Percentiles rank a stretch among this genome's conserved stretches.
Evolutionary conservation across 2,329 filamentous ascomycete species (phyloP).

Genomic region (Tricladium varicosporioides): DNA sequence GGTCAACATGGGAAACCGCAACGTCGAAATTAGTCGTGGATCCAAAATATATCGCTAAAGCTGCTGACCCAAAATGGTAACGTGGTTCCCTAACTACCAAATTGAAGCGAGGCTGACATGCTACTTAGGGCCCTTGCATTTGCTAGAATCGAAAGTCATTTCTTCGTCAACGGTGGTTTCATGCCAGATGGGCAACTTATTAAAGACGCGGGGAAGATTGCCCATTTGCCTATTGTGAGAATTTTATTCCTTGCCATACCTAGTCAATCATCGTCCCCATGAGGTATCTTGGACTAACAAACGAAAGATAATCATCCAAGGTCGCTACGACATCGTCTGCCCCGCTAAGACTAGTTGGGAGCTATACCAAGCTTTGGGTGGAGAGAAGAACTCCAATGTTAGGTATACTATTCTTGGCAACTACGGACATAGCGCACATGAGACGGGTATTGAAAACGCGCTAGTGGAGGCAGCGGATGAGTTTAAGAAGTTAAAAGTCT

Average conservation of each 20-base stretch:
- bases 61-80: constrained; percentile 29
- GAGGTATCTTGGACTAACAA: too few species aligned
- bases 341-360: constrained; percentile 43
- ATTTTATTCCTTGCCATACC: too few species aligned
- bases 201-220: constrained; percentile 29
- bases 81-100: neutral
- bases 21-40: constrained; percentile 31
- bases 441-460: constrained; percentile 25
- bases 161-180: constrained; percentile 41
- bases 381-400: constrained; percentile 26
- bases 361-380: constrained; percentile 39
- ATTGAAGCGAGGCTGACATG: too few species aligned
- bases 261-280: too few species aligned
- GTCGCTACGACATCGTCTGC: constrained; percentile 46
- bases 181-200: constrained; percentile 41
- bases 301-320: constrained; percentile 39
- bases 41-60: constrained; percentile 29
- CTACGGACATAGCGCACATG: constrained; percentile 32
- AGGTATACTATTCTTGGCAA: constrained; percentile 29
- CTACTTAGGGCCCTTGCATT: constrained; percentile 33
- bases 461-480: constrained; percentile 31
- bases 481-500: constrained; percentile 26
- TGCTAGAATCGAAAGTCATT: constrained; percentile 43
- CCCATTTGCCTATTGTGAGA: constrained; percentile 29
- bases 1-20: constrained; percentile 30